phyloP scores from a whole-genome alignment of 2,329 filamentous ascomycete species.

The Capronia coronata region DNA sequence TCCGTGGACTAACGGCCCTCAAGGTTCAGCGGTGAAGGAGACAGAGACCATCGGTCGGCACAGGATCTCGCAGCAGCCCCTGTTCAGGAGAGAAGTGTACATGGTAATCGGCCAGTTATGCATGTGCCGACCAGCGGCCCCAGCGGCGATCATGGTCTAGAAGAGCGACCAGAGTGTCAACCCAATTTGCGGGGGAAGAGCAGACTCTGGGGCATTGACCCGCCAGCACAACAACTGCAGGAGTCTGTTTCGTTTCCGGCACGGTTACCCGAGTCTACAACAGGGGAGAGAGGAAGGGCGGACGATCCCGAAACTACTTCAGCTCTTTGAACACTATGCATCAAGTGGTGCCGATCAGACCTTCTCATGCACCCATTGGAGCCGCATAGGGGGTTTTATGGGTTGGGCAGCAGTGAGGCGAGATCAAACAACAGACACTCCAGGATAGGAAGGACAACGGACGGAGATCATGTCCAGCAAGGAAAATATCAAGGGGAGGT shows the following conservation, averaged over 20 bases:
- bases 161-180: neutral
- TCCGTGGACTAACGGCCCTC: neutral
- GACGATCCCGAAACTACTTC: neutral
- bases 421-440: too few species aligned
- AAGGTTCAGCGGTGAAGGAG: slow-evolving; percentile 3
- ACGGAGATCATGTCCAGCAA: too few species aligned
- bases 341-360: too few species aligned
- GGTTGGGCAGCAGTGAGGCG: too few species aligned
- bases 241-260: neutral
- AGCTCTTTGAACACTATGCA: too few species aligned
- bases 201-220: slow-evolving; percentile 13
- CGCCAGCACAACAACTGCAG: neutral
- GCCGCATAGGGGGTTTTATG: too few species aligned
- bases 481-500: too few species aligned
- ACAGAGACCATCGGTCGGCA: neutral
- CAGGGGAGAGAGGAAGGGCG: neutral
- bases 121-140: slow-evolving; percentile 12
- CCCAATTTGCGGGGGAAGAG: slow-evolving; percentile 13
- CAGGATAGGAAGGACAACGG: too few species aligned
- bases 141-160: neutral
- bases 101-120: neutral
- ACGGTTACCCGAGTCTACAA: slow-evolving; percentile 4
- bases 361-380: too few species aligned
- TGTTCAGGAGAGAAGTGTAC: too few species aligned
- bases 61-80: neutral